Evolutionary conservation across 257 asterid species (phyloP).

Genomic region (Agastache rugosa): DNA sequence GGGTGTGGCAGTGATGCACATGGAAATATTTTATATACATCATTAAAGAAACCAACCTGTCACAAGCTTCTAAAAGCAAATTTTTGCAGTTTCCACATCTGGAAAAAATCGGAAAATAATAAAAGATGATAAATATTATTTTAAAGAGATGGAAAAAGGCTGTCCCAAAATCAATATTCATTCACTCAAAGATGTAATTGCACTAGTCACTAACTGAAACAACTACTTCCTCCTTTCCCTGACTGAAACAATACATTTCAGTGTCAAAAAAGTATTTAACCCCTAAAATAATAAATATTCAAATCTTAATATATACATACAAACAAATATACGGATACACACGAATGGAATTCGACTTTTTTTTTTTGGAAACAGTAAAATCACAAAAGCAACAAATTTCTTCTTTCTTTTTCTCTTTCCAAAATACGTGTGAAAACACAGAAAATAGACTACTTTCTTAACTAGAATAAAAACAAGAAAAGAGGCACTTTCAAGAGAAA

Average conservation of each 20-base stretch:
- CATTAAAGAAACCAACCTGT: conserved; percentile 34
- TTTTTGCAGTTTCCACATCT: conserved; percentile 39
- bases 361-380: background rate
- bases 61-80: conserved; percentile 37
- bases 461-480: conserved; percentile 20
- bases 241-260: conserved; percentile 26
- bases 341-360: background rate
- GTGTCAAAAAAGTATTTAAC: conserved; percentile 13
- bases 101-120: conserved; percentile 16
- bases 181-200: conserved; percentile 32
- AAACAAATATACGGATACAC: background rate
- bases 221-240: conserved; percentile 28
- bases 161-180: background rate
- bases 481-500: conserved; percentile 16
- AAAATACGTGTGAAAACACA: background rate
- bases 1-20: conserved; percentile 44
- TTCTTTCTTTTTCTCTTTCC: background rate
- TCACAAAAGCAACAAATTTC: background rate
- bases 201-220: conserved; percentile 36
- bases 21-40: conserved; percentile 34
- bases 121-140: background rate
- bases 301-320: background rate
- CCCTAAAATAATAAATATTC: background rate
- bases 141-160: background rate
- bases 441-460: conserved; percentile 17